Conservation (phyloP, 1,139 yeast genomes). For the Candida sp. region DNA sequence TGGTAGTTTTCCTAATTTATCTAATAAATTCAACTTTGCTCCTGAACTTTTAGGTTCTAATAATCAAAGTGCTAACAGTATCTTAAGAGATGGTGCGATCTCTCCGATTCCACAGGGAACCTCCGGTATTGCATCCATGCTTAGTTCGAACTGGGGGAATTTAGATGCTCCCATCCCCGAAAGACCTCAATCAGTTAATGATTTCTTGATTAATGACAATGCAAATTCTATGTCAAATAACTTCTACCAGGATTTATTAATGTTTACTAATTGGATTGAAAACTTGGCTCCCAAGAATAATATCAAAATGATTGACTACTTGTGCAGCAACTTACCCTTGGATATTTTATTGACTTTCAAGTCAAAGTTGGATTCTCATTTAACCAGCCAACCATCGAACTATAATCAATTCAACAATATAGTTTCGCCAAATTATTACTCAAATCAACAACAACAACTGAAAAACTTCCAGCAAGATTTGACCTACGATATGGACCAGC, state of each 20-base stretch:
- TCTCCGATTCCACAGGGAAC: conserved; percentile 4
- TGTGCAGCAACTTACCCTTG: conserved; percentile 46
- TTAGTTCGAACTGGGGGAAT: conserved; percentile 2
- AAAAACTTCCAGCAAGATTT: neutral
- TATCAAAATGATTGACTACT: conserved; percentile 57
- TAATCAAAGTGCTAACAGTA: neutral
- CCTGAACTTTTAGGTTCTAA: conserved; percentile 1
- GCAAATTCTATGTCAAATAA: conserved; percentile 10
- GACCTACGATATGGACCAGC: conserved; percentile 3
- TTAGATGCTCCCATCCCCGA: conserved; percentile 25
- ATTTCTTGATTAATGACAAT: conserved; percentile 20
- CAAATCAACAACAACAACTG: conserved; percentile 1
- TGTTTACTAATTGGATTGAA: conserved; percentile 59
- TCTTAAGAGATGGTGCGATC: conserved; percentile 2
- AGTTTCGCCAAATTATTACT: conserved; percentile 1
- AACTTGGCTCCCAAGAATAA: conserved; percentile 55
- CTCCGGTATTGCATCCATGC: conserved; percentile 2
- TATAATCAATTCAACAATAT: conserved; percentile 9
- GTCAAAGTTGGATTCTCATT: conserved; percentile 33
- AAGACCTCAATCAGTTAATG: conserved; percentile 45
- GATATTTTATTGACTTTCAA: conserved; percentile 47
- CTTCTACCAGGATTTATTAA: conserved; percentile 44
- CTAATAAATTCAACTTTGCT: conserved; percentile 1
- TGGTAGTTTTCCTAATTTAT: neutral
- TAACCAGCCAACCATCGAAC: conserved; percentile 11